A percentile compares a stretch with the other conserved stretches of the same genome.
phyloP scores from a whole-genome alignment of 257 asterid genomes.

The Prunella vulgaris region DNA sequence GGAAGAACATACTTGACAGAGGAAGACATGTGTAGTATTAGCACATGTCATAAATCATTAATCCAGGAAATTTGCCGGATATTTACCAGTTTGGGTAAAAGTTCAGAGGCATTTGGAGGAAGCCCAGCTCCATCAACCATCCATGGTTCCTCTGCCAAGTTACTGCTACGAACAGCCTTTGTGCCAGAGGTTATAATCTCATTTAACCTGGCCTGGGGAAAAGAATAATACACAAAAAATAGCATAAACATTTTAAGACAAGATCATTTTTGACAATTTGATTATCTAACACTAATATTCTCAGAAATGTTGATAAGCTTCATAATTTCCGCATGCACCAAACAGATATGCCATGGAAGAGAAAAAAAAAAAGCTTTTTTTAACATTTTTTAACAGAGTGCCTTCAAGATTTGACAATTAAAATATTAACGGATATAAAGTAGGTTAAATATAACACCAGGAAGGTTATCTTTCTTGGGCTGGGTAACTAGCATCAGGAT shows the following conservation, averaged over 20 bases:
- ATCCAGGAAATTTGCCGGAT: constrained; percentile 4
- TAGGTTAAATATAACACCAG: not conserved
- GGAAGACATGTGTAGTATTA: not conserved
- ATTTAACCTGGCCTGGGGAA: constrained; percentile 66
- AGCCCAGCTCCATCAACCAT: constrained; percentile 96
- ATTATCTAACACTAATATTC: not conserved
- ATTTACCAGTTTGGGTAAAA: constrained; percentile 70
- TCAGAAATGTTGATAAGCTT: constrained; percentile 1
- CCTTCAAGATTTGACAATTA: not conserved
- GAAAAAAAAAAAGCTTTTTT: not conserved
- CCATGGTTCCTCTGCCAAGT: constrained; percentile 62
- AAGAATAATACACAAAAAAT: not conserved
- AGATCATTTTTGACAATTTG: not conserved
- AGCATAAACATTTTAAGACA: not conserved
- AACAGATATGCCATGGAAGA: not conserved
- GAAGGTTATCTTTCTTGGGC: not conserved
- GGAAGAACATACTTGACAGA: not conserved
- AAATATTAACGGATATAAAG: not conserved
- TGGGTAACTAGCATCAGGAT: not conserved
- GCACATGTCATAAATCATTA: constrained; percentile 6
- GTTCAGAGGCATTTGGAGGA: constrained; percentile 77
- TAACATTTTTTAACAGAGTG: not conserved
- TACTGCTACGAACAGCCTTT: constrained; percentile 33
- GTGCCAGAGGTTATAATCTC: constrained; percentile 74
- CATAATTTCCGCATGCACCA: constrained; percentile 4